These are phyloP conservation scores for Posidonia oceanica DNA, from an alignment of 116 monocot species.

Conservation along the genomic window DNA sequence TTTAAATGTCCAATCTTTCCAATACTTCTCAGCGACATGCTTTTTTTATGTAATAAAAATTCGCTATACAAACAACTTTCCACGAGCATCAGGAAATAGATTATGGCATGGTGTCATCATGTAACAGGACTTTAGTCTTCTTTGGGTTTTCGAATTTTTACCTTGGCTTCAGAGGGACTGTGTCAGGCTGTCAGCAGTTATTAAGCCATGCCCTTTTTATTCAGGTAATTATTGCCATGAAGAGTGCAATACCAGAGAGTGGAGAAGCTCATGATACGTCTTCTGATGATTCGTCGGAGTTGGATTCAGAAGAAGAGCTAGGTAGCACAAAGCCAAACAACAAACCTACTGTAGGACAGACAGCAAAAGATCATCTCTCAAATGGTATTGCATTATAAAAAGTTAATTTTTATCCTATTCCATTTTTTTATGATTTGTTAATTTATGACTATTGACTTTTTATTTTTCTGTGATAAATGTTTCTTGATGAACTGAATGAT, in stretches of 20 bases:
- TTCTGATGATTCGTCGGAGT: conserved; percentile 15
- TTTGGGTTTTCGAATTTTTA: no score
- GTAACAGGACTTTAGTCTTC: no score
- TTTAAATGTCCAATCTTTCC: neutral
- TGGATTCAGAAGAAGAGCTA: conserved; percentile 11
- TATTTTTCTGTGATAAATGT: neutral
- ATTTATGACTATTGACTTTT: neutral
- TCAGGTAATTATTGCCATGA: conserved; percentile 7
- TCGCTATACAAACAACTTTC: no score
- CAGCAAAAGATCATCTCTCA: no score
- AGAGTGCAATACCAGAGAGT: neutral
- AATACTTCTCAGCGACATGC: no score
- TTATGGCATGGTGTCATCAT: no score
- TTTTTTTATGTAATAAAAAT: no score
- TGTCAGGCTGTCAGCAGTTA: no score
- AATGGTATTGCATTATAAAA: neutral
- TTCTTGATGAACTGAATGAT: no score
- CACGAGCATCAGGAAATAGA: no score
- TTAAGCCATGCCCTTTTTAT: neutral
- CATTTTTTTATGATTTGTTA: neutral
- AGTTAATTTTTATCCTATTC: neutral
- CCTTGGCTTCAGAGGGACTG: no score
- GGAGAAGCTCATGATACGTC: neutral
- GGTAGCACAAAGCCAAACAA: neutral
- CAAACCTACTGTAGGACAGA: neutral